Conservation (phyloP, 768 basidiomycete genomes). For the Arthromyces matolae region DNA sequence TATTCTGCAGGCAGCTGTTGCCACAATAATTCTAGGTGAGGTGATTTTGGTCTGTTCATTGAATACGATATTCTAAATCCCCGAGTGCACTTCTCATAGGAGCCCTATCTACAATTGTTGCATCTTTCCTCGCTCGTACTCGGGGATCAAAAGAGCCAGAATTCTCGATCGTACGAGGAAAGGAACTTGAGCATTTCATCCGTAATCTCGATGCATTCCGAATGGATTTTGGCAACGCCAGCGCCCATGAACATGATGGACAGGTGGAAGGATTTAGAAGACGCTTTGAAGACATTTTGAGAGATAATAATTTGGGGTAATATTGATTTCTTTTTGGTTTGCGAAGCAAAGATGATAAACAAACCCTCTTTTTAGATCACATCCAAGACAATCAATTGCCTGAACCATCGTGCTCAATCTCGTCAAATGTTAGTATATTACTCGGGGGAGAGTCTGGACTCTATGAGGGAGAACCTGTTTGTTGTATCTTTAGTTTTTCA, state of each 20-base stretch:
- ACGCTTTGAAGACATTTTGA: slow-evolving; percentile 46
- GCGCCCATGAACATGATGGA: slow-evolving; percentile 32
- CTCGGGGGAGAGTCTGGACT: too few species aligned
- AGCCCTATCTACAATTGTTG: slow-evolving; percentile 60
- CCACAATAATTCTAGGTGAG: slow-evolving; percentile 37
- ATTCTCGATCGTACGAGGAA: slow-evolving; percentile 47
- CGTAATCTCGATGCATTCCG: slow-evolving; percentile 57
- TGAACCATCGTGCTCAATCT: too few species aligned
- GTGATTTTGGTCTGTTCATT: neutral
- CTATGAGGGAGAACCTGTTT: too few species aligned
- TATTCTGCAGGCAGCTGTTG: slow-evolving; percentile 29
- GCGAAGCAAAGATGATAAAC: too few species aligned
- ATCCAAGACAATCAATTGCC: too few species aligned
- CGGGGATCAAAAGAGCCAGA: slow-evolving; percentile 73
- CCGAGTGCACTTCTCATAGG: slow-evolving; percentile 31
- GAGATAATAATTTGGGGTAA: too few species aligned
- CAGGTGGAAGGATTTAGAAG: slow-evolving; percentile 34
- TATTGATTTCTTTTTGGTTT: too few species aligned
- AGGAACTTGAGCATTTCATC: slow-evolving; percentile 65
- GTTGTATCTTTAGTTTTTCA: too few species aligned
- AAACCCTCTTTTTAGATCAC: too few species aligned
- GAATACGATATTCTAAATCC: neutral
- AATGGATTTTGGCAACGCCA: slow-evolving; percentile 51
- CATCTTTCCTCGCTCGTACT: slow-evolving; percentile 67
- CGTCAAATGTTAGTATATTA: too few species aligned